Conservation (phyloP, 1,284 basidiomycete genomes). For the Volvariella volvacea region DNA sequence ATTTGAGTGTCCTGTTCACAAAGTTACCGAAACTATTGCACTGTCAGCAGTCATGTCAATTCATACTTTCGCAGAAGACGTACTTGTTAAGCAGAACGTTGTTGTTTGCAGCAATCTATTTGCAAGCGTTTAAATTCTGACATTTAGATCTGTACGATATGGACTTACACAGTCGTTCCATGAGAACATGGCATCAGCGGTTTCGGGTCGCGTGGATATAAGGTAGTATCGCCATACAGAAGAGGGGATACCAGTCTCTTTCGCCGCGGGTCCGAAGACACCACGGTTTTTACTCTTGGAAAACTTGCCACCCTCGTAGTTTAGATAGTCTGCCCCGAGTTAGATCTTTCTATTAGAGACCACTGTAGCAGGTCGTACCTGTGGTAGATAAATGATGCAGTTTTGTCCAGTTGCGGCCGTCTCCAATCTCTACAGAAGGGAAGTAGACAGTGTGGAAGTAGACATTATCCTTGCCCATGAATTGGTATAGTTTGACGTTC, state of each 20-base stretch:
- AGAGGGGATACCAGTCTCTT: slow-evolving; percentile 86
- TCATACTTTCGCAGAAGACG: slow-evolving; percentile 14
- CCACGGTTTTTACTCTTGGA: slow-evolving; percentile 96
- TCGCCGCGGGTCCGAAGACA: slow-evolving; percentile 94
- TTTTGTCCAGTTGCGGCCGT: slow-evolving; percentile 90
- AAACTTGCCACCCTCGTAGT: slow-evolving; percentile 99
- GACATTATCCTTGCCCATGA: slow-evolving; percentile 99
- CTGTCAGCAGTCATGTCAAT: slow-evolving; percentile 6
- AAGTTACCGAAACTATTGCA: slow-evolving; percentile 86
- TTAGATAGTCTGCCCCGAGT: slow-evolving; percentile 80
- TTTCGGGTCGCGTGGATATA: slow-evolving; percentile 90
- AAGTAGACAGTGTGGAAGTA: slow-evolving; percentile 99
- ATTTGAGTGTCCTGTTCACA: slow-evolving; percentile 93
- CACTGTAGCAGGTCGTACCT: slow-evolving; percentile 39
- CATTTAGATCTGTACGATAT: background rate
- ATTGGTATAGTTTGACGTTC: slow-evolving; percentile 92
- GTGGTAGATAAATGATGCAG: slow-evolving; percentile 95
- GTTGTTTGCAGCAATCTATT: slow-evolving; percentile 89
- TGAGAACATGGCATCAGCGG: slow-evolving; percentile 92
- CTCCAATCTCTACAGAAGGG: slow-evolving; percentile 87
- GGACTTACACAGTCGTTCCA: slow-evolving; percentile 87
- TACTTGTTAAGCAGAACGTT: slow-evolving; percentile 92
- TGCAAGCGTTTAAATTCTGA: slow-evolving; percentile 5
- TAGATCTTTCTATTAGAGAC: background rate
- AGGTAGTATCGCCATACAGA: slow-evolving; percentile 99